Evolutionary conservation across 352 stramenopile species (phyloP).

Genomic region (Phytophthora megakarya): DNA sequence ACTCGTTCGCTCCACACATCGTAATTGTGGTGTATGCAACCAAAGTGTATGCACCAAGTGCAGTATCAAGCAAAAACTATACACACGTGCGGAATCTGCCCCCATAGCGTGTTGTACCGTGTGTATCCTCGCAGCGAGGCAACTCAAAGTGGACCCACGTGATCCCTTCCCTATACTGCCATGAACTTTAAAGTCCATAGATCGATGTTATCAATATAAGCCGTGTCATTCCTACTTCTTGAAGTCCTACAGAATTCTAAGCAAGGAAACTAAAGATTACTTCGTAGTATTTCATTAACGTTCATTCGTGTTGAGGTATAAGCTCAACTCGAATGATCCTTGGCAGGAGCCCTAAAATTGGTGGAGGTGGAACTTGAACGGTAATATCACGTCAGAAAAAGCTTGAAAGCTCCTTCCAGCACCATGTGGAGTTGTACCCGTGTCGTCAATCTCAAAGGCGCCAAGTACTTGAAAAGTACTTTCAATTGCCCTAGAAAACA

Average conservation of each 20-base stretch:
- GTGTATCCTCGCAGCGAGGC: constrained; percentile 48
- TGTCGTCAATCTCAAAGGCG: constrained; percentile 8
- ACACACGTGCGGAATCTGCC: constrained; percentile 45
- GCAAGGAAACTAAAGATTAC: too few relatives aligned
- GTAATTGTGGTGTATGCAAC: constrained; percentile 52
- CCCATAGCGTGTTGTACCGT: constrained; percentile 54
- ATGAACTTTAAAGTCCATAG: constrained; percentile 10
- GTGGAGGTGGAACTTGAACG: too few relatives aligned
- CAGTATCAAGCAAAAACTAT: constrained; percentile 52
- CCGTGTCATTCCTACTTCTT: too few relatives aligned
- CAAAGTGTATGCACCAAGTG: constrained; percentile 54
- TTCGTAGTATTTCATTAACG: too few relatives aligned
- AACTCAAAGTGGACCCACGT: constrained; percentile 50
- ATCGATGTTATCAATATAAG: constrained; percentile 25
- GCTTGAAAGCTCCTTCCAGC: constrained; percentile 1
- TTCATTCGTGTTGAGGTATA: too few relatives aligned
- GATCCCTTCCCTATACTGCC: constrained; percentile 56
- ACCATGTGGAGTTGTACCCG: background rate
- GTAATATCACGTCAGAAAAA: background rate
- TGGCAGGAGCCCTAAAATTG: too few relatives aligned
- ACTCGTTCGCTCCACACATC: constrained; percentile 34
- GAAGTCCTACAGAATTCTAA: too few relatives aligned
- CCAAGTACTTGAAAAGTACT: too few relatives aligned
- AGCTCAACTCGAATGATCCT: too few relatives aligned
- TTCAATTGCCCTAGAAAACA: constrained; percentile 26